phyloP scores from a whole-genome alignment of 2,329 filamentous ascomycete species.

The Fusarium papillatum region DNA sequence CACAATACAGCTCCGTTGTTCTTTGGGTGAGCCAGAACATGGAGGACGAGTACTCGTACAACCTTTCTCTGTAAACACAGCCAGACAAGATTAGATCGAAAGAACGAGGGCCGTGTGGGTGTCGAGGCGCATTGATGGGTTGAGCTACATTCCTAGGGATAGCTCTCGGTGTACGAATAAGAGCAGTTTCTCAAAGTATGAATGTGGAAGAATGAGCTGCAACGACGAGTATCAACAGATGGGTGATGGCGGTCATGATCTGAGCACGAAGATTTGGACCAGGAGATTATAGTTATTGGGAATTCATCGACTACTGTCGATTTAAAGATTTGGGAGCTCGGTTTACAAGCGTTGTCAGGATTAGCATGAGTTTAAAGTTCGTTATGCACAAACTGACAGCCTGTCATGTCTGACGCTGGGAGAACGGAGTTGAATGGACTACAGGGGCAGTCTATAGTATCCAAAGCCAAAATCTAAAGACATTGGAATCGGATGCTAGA shows the following conservation, averaged over 20 bases:
- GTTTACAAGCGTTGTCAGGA: constrained; percentile 21
- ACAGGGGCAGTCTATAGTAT: not conserved
- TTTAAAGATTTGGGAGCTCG: constrained; percentile 14
- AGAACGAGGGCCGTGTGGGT: constrained; percentile 3
- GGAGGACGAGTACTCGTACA: constrained; percentile 80
- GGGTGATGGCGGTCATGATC: constrained; percentile 1
- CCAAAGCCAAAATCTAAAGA: not conserved
- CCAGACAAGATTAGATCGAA: constrained; percentile 2
- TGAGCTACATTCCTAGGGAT: constrained; percentile 6
- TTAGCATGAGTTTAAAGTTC: constrained; percentile 11
- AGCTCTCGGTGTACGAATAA: constrained; percentile 32
- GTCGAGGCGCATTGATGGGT: constrained; percentile 20
- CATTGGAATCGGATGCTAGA: not conserved
- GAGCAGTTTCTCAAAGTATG: constrained; percentile 12
- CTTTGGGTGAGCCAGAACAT: constrained; percentile 80
- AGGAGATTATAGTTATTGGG: not conserved
- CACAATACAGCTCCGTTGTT: constrained; percentile 66
- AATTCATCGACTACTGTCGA: not conserved
- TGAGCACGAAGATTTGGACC: constrained; percentile 1
- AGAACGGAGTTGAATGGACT: not conserved
- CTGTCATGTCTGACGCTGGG: not conserved
- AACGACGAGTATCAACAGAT: not conserved
- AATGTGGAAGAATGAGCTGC: constrained; percentile 14
- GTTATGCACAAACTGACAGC: not conserved
- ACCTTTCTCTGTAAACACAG: constrained; percentile 67